These are phyloP conservation scores for Paramecium octaurelia DNA, from an alignment of 73 alveolate genomes.

Conservation along the genomic window DNA sequence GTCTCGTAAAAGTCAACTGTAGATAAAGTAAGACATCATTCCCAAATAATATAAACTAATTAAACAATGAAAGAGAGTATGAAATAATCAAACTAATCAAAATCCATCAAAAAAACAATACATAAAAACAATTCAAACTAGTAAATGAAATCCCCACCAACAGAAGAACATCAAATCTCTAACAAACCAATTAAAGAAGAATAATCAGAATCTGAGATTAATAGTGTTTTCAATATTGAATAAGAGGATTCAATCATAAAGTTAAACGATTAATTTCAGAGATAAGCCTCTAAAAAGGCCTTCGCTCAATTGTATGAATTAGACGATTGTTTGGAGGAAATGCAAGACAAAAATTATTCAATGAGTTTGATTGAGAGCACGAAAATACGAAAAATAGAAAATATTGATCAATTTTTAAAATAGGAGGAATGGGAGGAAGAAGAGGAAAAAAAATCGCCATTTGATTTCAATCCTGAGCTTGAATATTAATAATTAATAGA, in stretches of 20 bases:
- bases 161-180: neutral
- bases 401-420: too few species aligned
- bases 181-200: neutral
- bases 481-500: too few species aligned
- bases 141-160: neutral
- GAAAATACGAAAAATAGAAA: neutral
- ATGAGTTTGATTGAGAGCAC: neutral
- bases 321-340: neutral
- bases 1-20: neutral
- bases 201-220: neutral
- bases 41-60: neutral
- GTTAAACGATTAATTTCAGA: neutral
- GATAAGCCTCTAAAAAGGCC: constrained; percentile 13
- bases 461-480: neutral
- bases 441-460: neutral
- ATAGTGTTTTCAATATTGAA: neutral
- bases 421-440: neutral
- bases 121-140: neutral
- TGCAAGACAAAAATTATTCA: neutral
- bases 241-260: neutral
- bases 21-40: neutral
- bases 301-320: neutral
- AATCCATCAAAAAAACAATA: neutral
- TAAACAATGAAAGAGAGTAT: neutral
- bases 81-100: neutral